Conservation (phyloP, 805 yeast species). For the Yamadazyma endophytica region DNA sequence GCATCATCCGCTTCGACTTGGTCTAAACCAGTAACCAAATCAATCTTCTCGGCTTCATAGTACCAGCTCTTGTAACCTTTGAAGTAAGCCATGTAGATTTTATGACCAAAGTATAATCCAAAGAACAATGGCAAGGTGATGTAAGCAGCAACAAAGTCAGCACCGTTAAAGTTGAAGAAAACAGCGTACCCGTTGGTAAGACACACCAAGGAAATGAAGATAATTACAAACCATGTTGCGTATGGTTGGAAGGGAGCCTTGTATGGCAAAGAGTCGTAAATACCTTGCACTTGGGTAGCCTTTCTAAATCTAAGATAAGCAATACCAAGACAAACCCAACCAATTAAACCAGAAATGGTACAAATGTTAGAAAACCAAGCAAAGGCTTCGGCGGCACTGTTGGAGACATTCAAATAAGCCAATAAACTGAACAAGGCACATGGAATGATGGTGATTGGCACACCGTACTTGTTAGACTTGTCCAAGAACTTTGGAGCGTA, state of each 20-base stretch:
- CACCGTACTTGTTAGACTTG: constrained; percentile 12
- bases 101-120: constrained; percentile 25
- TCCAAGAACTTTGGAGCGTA: constrained; percentile 17
- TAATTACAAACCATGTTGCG: constrained; percentile 26
- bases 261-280: constrained; percentile 18
- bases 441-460: constrained; percentile 16
- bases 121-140: constrained; percentile 27
- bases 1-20: constrained; percentile 52
- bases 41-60: constrained; percentile 52
- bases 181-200: constrained; percentile 32
- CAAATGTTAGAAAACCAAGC: constrained; percentile 70
- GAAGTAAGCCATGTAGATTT: constrained; percentile 14
- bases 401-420: constrained; percentile 38
- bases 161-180: constrained; percentile 22
- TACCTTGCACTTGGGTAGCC: constrained; percentile 7
- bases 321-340: constrained; percentile 52
- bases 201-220: constrained; percentile 17
- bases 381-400: constrained; percentile 58
- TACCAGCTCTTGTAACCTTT: constrained; percentile 32
- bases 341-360: constrained; percentile 65
- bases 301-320: constrained; percentile 61
- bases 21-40: constrained; percentile 56
- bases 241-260: constrained; percentile 27
- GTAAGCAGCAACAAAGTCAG: constrained; percentile 33
- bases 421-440: constrained; percentile 19